A percentile compares a stretch with the other conserved stretches of the same genome.
Conservation (phyloP, 495 filamentous ascomycete genomes). For the Evernia prunastri region DNA sequence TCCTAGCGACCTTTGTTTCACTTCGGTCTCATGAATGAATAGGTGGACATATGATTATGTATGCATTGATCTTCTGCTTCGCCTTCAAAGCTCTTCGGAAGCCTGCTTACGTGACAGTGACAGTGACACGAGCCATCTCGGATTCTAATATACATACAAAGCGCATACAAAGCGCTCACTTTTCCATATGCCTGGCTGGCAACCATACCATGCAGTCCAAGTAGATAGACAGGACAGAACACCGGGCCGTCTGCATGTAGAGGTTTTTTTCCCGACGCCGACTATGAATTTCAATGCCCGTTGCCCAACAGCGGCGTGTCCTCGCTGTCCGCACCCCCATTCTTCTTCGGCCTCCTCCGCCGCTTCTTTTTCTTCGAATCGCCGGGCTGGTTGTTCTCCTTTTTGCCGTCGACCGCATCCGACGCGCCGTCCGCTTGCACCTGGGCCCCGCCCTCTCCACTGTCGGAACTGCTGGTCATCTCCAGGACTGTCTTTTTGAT, state of each 20-base stretch:
- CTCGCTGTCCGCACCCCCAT: constrained; percentile 8
- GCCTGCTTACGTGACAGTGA: not conserved
- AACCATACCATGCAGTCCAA: constrained; percentile 1
- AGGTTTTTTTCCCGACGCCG: too few species aligned
- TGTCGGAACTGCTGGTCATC: constrained; percentile 47
- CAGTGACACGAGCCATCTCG: not conserved
- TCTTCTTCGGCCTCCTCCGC: constrained; percentile 36
- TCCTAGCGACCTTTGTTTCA: too few species aligned
- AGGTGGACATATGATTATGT: not conserved
- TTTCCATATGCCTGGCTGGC: not conserved
- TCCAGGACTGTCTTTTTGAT: constrained; percentile 81
- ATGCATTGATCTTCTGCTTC: not conserved
- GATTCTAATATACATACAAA: not conserved
- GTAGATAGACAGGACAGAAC: too few species aligned
- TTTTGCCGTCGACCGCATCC: constrained; percentile 28
- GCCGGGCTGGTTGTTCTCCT: constrained; percentile 22
- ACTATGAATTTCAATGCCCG: not conserved
- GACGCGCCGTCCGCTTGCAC: constrained; percentile 19
- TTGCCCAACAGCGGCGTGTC: constrained; percentile 16
- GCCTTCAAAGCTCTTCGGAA: not conserved
- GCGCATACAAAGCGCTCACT: not conserved
- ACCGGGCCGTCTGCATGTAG: not conserved
- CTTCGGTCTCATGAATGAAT: not conserved
- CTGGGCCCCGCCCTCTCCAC: constrained; percentile 17
- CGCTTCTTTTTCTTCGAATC: constrained; percentile 35